phyloP scores from a whole-genome alignment of 306 rosid species.

The Gastrolobium villosum region DNA sequence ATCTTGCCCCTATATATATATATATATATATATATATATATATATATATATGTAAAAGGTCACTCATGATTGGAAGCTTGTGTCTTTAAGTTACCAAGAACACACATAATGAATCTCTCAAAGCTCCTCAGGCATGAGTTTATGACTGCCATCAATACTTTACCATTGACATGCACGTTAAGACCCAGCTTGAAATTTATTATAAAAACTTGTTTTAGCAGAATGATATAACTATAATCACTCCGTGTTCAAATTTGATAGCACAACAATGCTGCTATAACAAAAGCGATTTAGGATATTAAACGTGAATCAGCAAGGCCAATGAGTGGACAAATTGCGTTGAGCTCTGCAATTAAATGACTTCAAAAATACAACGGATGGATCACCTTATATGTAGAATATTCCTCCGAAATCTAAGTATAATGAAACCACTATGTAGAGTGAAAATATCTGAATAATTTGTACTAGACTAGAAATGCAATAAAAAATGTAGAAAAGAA shows the following conservation, averaged over 20 bases:
- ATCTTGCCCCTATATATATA: no score
- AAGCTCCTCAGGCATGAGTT: neutral
- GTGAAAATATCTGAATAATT: neutral
- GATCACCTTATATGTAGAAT: neutral
- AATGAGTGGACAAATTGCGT: neutral
- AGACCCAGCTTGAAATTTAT: neutral
- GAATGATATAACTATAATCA: neutral
- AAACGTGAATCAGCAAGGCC: neutral
- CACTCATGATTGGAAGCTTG: neutral
- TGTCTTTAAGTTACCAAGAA: neutral
- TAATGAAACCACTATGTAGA: neutral
- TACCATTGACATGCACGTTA: neutral
- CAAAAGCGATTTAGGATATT: neutral
- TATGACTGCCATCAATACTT: neutral
- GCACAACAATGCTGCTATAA: neutral
- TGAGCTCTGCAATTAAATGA: conserved; percentile 16
- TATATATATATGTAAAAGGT: no score
- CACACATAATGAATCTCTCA: neutral
- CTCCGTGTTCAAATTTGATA: neutral
- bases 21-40: no score
- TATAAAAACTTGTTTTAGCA: neutral
- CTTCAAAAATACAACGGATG: neutral
- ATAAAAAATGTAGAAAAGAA: neutral
- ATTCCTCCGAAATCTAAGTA: neutral
- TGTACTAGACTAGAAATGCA: neutral